Base-by-base conservation (phyloP, 257 asterid species). In the Marsdenia floribunda region DNA sequence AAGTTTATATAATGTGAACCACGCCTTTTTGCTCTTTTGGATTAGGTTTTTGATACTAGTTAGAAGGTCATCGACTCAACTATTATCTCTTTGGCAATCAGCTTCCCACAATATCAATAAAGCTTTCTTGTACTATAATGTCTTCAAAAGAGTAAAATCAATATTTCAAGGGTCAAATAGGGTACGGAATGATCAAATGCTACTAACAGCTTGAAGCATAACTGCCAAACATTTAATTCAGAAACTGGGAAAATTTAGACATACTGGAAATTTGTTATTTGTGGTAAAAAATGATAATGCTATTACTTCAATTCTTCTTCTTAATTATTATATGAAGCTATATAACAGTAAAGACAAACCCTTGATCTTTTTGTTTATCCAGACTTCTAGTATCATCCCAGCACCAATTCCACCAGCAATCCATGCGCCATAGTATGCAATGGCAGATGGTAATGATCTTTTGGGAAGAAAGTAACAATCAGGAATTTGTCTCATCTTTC, bases 331-430 rank as follows among this genome's bases (percentile, higher is more conserved):
- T 22, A 61, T 13, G 37, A 61, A 61, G 44, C 10, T 33, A 44
- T 63, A 33, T 8, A 1, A 14, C 24, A 37, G 22, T 4, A 53
- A 63, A 33, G n/a, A 63, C 21, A 33, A 75, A 93, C 98, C 97
- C 89, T 83, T 79, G 71, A 92, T 85, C 83, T 92, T 90, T 81
- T 90, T 94, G 73, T 92, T 88, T 22, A 94, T 86, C 97, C 96
- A 92, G 71, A 76, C 71, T 81, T 94, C 97, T 3, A 83, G 77
- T 58, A 90, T 80, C 96, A 94, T 92, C 73, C 96, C 97, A 33
- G 97, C 92, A 50, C 96, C 96, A 80, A 92, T 65, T 57, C 99
- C 99, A 76, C 86, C 97, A 79, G 85, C 92, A 76, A 92, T 89
- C 72, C 87, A 90, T 8, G 91, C 80, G 37, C 97, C 93, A 38